Evolutionary conservation across 2,329 filamentous ascomycete species (phyloP), one percentile per base, ranked within the genome.

Genomic region (Botrytis fabae): DNA sequence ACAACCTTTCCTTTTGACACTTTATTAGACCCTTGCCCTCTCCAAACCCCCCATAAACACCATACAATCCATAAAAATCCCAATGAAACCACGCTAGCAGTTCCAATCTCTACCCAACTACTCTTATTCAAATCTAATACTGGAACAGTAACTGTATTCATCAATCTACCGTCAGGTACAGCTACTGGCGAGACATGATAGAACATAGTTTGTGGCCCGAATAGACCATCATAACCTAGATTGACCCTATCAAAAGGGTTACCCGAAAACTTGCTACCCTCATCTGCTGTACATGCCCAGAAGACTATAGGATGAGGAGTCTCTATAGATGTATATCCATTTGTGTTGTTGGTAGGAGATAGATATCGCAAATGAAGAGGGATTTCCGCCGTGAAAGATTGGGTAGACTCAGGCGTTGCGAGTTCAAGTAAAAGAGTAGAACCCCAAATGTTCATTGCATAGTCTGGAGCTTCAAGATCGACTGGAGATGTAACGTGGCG

Each of bases 401-500:
- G 81, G 25, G 68, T 32, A 20, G 42, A 18, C 18, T 69, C 84
- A 0, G 78, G 74, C 0, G 91, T 89, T 0, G 89, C 87, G 57
- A 98, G 86, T 80, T 96, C 91, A 32, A 98, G 83, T 7, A 98
- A 86, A 25, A 94, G 85, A 25, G 87, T 89, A 0, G 92, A 95
- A 8, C 95, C 95, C 95, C 95, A 98, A 46, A 86, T 82, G 10
- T 86, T 80, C 44, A 94, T 87, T 2, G 91, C 89, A 85, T 97
- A 98, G 78, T 92, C 91, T 1, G 95, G 95, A 0, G 94, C 94
- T 83, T 98, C 95, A 70, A 98, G 90, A 77, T 98, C 95, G 10
- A 95, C 92, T 32, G 93, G 93, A 20, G 92, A 88, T 40, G 90
- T 90, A 22, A 93, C 87, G 75, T 91, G 89, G 62, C 87, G 90